Evolutionary conservation across 2,329 filamentous ascomycete species (phyloP).

Genomic region (Venturia nashicola): DNA sequence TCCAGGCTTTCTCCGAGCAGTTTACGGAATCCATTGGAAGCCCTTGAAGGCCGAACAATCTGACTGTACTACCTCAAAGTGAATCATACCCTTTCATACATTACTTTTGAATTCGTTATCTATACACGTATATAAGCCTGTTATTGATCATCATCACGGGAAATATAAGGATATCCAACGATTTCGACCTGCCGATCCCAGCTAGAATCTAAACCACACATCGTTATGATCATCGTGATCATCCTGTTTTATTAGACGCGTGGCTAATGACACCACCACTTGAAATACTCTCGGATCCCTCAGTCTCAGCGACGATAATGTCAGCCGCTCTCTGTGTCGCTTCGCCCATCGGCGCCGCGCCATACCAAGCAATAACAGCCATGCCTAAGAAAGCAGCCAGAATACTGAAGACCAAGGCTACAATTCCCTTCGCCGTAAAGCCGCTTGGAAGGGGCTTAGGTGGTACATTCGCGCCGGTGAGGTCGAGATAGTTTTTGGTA

Average conservation of each 20-base stretch:
- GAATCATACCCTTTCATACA: too few species aligned
- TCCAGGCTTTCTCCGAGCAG: too few species aligned
- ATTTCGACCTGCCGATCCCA: too few species aligned
- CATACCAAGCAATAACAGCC: conserved; percentile 55
- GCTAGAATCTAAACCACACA: not conserved
- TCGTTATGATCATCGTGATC: not conserved
- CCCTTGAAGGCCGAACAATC: too few species aligned
- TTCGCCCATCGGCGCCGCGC: conserved; percentile 21
- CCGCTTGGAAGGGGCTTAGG: conserved; percentile 49
- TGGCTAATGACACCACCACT: not conserved
- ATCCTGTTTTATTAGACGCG: not conserved
- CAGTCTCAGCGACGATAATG: not conserved
- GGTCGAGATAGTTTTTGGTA: conserved; percentile 48
- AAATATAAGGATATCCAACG: too few species aligned
- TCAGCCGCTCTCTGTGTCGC: conserved; percentile 1
- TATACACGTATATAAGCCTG: too few species aligned
- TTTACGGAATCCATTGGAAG: too few species aligned
- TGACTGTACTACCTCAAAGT: too few species aligned
- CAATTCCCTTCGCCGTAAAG: conserved; percentile 58
- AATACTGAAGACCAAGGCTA: conserved; percentile 63
- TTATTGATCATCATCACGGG: too few species aligned
- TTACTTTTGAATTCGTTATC: too few species aligned
- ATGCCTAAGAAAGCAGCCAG: conserved; percentile 58
- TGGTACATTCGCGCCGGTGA: conserved; percentile 46
- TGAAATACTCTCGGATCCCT: not conserved